These are phyloP conservation scores for Bauhinia variegata DNA, from an alignment of 306 rosid species.

Conservation along the genomic window DNA sequence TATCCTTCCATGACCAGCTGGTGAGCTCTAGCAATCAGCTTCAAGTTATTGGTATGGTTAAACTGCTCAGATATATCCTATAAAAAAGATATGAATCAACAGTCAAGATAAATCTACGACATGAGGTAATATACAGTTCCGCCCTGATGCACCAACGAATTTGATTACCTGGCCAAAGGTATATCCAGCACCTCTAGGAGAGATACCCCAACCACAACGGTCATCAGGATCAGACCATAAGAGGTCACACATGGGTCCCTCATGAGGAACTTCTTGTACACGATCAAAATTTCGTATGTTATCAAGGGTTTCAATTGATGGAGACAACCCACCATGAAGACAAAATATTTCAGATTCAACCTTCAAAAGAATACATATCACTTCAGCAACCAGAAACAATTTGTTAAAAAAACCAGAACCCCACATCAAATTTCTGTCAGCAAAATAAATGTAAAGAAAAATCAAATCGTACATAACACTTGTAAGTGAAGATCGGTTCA, in stretches of 20 bases:
- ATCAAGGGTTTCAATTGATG: conserved; percentile 93
- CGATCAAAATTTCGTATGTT: conserved; percentile 89
- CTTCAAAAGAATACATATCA: conserved; percentile 41
- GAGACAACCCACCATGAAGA: conserved; percentile 93
- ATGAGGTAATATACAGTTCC: neutral
- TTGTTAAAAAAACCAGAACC: conserved; percentile 16
- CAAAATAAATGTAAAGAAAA: neutral
- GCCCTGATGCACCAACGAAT: conserved; percentile 5
- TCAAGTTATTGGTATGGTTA: conserved; percentile 87
- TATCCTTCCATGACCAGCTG: conserved; percentile 99
- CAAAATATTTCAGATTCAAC: conserved; percentile 97
- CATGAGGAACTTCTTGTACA: conserved; percentile 99
- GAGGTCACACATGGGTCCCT: conserved; percentile 98
- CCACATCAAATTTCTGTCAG: neutral
- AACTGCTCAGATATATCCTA: conserved; percentile 97
- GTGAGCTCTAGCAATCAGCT: conserved; percentile 96
- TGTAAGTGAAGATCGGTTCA: neutral
- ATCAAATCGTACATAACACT: neutral
- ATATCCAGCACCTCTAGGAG: conserved; percentile 96
- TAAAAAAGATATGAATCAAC: conserved; percentile 18
- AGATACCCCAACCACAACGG: conserved; percentile 98
- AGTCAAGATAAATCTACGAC: neutral
- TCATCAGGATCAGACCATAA: conserved; percentile 97
- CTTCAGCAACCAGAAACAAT: conserved; percentile 22
- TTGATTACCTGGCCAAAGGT: conserved; percentile 85